phyloP scores from a whole-genome alignment of 495 filamentous ascomycete species.

The Xylaria telfairii region DNA sequence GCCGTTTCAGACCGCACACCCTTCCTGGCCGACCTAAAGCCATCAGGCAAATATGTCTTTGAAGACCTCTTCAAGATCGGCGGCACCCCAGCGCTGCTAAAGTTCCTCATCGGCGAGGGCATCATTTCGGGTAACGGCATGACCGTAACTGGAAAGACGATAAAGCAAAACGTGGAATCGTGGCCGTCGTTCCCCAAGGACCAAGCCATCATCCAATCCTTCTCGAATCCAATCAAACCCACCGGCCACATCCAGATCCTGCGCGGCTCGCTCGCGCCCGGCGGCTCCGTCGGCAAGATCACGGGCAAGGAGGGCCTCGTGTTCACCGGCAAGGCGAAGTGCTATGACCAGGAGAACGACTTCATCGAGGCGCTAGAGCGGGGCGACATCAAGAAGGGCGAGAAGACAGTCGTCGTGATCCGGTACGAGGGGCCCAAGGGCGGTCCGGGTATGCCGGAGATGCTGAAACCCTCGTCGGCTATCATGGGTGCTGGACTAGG shows the following conservation, averaged over 20 bases:
- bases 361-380: conserved; percentile 79
- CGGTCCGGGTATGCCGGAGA: conserved; percentile 85
- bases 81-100: conserved; percentile 88
- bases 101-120: conserved; percentile 89
- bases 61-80: conserved; percentile 88
- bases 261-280: conserved; percentile 86
- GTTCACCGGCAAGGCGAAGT: conserved; percentile 86
- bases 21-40: conserved; percentile 95
- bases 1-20: conserved; percentile 87
- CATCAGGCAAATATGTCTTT: conserved; percentile 97
- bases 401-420: conserved; percentile 97
- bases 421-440: conserved; percentile 90
- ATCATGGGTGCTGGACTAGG: conserved; percentile 89
- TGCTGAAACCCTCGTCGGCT: conserved; percentile 81
- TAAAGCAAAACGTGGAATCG: conserved; percentile 86
- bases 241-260: conserved; percentile 98
- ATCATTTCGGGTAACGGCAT: conserved; percentile 86
- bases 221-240: conserved; percentile 89
- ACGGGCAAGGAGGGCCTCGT: conserved; percentile 94
- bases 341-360: conserved; percentile 84
- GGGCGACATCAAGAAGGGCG: conserved; percentile 89
- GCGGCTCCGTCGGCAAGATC: conserved; percentile 95
- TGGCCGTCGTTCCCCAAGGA: conserved; percentile 78
- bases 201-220: conserved; percentile 89
- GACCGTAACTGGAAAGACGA: conserved; percentile 93